phyloP scores from a whole-genome alignment of 768 basidiomycete genomes.

The Termitomyces titanicus region DNA sequence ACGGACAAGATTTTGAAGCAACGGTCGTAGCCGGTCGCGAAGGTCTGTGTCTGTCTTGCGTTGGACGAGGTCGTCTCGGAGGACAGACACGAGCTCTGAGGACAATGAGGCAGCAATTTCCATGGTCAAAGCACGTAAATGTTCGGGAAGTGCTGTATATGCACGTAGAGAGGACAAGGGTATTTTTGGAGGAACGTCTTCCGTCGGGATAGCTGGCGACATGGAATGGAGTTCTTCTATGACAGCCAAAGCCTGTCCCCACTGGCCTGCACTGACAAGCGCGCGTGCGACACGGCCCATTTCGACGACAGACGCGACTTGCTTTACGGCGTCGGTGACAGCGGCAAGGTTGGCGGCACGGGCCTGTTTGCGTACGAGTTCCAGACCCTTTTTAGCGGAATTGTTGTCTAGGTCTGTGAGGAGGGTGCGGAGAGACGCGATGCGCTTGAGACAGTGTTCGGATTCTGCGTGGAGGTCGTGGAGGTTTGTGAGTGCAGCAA shows the following conservation, averaged over 20 bases:
- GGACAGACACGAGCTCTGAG: conserved; percentile 68
- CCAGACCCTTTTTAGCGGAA: conserved; percentile 75
- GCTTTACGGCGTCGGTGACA: conserved; percentile 59
- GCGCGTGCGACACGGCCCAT: conserved; percentile 68
- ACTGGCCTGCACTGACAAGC: conserved; percentile 82
- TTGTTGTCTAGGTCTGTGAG: conserved; percentile 74
- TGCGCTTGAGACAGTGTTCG: conserved; percentile 72
- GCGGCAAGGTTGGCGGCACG: conserved; percentile 56
- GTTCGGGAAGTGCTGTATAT: conserved; percentile 71
- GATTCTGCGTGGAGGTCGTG: conserved; percentile 92
- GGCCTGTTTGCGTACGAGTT: conserved; percentile 63
- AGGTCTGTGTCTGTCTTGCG: conserved; percentile 48
- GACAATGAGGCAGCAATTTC: conserved; percentile 78
- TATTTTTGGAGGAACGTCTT: conserved; percentile 22
- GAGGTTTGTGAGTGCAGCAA: conserved; percentile 91
- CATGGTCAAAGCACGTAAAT: conserved; percentile 65
- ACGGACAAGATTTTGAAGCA: conserved; percentile 74
- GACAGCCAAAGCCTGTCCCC: conserved; percentile 78
- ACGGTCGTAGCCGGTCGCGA: conserved; percentile 62
- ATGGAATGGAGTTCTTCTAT: conserved; percentile 64
- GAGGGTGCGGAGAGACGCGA: conserved; percentile 65
- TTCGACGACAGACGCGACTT: conserved; percentile 71
- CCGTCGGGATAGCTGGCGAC: conserved; percentile 30
- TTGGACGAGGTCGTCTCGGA: conserved; percentile 62
- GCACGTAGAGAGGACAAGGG: conserved; percentile 68